Evolutionary conservation across 2,329 filamentous ascomycete genomes (phyloP), one percentile per base, ranked within the genome.

Genomic region (Parastagonospora avenae): DNA sequence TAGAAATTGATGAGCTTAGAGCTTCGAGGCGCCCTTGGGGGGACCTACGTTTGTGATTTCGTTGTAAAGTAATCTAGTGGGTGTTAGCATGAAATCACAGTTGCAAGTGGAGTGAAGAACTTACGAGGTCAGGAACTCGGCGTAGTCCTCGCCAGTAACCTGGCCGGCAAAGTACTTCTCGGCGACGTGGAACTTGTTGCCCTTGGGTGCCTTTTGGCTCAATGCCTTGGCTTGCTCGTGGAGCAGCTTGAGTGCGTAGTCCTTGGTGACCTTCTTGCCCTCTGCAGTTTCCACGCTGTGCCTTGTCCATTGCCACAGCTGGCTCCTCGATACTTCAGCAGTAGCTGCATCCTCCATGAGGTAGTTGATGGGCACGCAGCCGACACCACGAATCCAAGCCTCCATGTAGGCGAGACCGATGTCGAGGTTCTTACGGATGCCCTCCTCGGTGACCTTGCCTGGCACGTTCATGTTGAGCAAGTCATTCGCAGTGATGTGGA

Each of bases 371-470:
- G 94, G 94, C 46, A 97, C 92, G 68, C 94, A 99, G 50, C 94
- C 94, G 16, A 97, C 84, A 30, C 93, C 94, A 56, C 92, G 89
- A 54, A 97, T 82, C 94, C 94, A 99, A 55, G 91, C 94, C 79
- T 99, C 94, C 93, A 97, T 99, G 79, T 99, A 99, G 44, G 90
- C 89, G 5, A 99, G 85, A 33, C 93, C 94, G 62, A 99, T 97
- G 79, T 92, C 93, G 60, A 99, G 82, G 80, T 97, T 99, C 87
- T 97, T 96, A 71, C 90, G 86, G 79, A 99, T 97, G 50, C 94
- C 94, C 4, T 88, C 91, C 76, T 97, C 93, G 64, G 93, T 97
- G 73, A 99, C 83, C 73, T 86, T 84, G 24, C 94, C 94, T 6
- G 93, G 92, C 1, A 97, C 90, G 69, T 97, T 97, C 90, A 96